phyloP scores from a whole-genome alignment of 495 filamentous ascomycete species.

The Schizothecium vesticola region DNA sequence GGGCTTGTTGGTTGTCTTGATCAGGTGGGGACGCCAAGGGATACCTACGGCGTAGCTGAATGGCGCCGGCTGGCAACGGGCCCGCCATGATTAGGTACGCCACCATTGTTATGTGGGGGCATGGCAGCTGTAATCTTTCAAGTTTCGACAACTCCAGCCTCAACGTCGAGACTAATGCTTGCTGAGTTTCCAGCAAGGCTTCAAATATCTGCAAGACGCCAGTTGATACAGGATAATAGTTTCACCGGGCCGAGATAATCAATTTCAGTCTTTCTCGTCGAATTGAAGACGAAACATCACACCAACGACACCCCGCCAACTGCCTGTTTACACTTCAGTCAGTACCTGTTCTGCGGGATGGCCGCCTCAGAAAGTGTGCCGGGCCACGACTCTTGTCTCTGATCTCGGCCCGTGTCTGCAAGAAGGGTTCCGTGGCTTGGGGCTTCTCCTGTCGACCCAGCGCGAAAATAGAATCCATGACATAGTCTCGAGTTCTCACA shows the following conservation, averaged over 20 bases:
- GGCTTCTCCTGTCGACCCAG: neutral
- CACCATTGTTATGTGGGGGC: no score
- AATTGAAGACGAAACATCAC: neutral
- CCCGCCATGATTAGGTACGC: no score
- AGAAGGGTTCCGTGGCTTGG: neutral
- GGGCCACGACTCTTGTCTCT: neutral
- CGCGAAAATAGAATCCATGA: no score
- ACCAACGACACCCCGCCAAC: neutral
- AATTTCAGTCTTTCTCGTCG: no score
- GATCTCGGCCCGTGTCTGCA: neutral
- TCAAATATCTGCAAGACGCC: no score
- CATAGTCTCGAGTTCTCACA: no score
- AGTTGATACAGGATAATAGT: no score
- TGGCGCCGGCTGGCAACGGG: neutral
- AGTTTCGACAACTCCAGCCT: neutral
- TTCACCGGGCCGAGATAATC: no score
- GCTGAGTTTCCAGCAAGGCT: neutral
- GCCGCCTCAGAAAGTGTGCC: neutral
- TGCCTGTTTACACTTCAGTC: neutral
- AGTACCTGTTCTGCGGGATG: neutral
- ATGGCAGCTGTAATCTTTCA: neutral
- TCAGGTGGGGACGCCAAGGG: constrained; percentile 4
- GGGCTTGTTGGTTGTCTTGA: constrained; percentile 1
- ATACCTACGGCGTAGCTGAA: neutral
- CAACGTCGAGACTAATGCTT: neutral